These are phyloP conservation scores for Podospora comata DNA, from an alignment of 495 filamentous ascomycete genomes.

Conservation along the genomic window DNA sequence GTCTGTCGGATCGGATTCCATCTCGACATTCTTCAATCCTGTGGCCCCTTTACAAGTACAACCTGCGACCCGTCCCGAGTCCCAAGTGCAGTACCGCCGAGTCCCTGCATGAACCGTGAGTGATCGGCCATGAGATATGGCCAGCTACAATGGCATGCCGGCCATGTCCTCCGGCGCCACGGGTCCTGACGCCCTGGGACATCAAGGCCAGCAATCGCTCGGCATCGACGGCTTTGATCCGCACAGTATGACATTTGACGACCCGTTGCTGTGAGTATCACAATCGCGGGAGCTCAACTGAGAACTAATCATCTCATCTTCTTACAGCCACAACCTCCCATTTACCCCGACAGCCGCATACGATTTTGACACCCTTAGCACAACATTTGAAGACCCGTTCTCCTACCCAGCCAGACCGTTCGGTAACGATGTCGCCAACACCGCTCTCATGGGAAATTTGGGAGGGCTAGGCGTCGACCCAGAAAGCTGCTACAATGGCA, in stretches of 20 bases:
- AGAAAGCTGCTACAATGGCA: neutral
- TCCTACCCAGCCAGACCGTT: conserved; percentile 50
- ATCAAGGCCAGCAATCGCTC: conserved; percentile 23
- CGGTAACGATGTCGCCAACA: conserved; percentile 21
- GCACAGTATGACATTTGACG: conserved; percentile 38
- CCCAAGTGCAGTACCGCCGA: neutral
- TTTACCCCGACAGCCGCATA: conserved; percentile 52
- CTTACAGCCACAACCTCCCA: conserved; percentile 32
- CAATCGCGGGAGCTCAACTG: neutral
- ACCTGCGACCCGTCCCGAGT: too few species aligned
- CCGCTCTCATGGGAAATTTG: neutral
- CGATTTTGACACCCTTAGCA: conserved; percentile 53
- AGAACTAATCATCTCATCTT: neutral
- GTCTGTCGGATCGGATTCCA: neutral
- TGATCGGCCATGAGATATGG: conserved; percentile 45
- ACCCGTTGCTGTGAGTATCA: conserved; percentile 43
- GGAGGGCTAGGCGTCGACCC: neutral
- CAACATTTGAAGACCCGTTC: conserved; percentile 68
- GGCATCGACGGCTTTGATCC: conserved; percentile 21
- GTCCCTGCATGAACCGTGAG: neutral
- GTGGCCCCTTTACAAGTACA: neutral
- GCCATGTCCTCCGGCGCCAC: conserved; percentile 37
- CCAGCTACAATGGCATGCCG: conserved; percentile 49
- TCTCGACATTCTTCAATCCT: neutral
- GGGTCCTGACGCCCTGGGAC: conserved; percentile 38